A percentile compares a stretch with the other conserved stretches of the same genome.
Conservation (phyloP, 768 basidiomycete genomes). For the Lyophyllum decastes region DNA sequence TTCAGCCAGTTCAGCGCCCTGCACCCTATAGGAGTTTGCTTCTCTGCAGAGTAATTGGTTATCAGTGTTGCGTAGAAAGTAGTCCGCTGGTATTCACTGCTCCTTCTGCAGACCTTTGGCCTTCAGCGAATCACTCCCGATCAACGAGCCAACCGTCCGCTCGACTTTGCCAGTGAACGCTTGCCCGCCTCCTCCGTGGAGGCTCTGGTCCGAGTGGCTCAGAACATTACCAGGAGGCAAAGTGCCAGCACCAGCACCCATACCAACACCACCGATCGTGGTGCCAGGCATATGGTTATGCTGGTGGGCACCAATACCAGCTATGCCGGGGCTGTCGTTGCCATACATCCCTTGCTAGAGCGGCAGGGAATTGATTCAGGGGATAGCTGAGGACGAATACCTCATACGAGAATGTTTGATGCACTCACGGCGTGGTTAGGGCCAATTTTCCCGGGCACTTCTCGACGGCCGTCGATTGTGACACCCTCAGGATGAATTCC, state of each 20-base stretch:
- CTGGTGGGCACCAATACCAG: not conserved
- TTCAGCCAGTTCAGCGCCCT: slow-evolving; percentile 50
- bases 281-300: not conserved
- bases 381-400: too few species aligned
- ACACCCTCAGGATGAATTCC: not conserved
- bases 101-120: slow-evolving; percentile 54
- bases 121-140: slow-evolving; percentile 49
- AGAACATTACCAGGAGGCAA: slow-evolving; percentile 24
- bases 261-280: slow-evolving; percentile 4
- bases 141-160: slow-evolving; percentile 41
- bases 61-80: not conserved
- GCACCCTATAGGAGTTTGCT: slow-evolving; percentile 44
- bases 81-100: slow-evolving; percentile 28
- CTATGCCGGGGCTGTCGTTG: not conserved
- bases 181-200: slow-evolving; percentile 28
- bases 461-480: not conserved
- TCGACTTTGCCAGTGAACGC: slow-evolving; percentile 48
- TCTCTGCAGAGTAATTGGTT: slow-evolving; percentile 30
- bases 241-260: slow-evolving; percentile 7
- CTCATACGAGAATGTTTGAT: too few species aligned
- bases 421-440: not conserved
- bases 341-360: not conserved
- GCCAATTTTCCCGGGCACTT: not conserved
- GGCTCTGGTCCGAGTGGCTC: slow-evolving; percentile 18
- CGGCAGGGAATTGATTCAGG: not conserved